These are phyloP conservation scores for Anethum foeniculum DNA, from an alignment of 140 eudicot genomes.

Conservation along the genomic window DNA sequence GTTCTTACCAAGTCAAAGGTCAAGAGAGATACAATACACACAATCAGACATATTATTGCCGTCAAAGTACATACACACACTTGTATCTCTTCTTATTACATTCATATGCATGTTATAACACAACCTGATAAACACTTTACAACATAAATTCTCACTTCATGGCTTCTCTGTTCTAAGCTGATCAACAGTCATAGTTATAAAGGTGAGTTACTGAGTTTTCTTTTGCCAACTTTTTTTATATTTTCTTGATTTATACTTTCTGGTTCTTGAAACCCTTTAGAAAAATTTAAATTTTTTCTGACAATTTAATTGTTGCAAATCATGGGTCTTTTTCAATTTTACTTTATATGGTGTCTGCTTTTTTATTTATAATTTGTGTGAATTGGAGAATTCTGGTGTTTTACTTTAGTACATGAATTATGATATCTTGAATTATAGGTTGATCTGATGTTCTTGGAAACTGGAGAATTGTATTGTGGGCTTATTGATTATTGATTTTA, in stretches of 20 bases:
- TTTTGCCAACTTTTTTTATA: background rate
- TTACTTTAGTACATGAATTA: background rate
- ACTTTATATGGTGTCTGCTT: background rate
- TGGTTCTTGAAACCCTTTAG: background rate
- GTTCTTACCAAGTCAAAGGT: conserved; percentile 4
- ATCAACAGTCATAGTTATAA: background rate
- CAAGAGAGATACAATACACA: background rate
- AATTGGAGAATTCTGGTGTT: background rate
- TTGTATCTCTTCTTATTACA: background rate
- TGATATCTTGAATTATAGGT: background rate
- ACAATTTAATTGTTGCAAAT: background rate
- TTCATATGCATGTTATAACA: background rate
- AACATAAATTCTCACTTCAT: background rate
- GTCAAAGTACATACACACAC: background rate
- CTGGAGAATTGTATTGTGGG: background rate
- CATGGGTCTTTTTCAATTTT: background rate
- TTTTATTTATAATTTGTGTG: no score
- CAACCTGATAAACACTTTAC: background rate
- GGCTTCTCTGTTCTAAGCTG: background rate
- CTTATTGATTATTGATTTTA: background rate
- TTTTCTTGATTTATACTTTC: background rate
- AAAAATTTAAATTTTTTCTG: background rate
- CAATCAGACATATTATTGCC: conserved; percentile 3
- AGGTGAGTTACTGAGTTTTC: background rate
- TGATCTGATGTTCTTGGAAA: conserved; percentile 1